Evolutionary conservation across 2,329 filamentous ascomycete species (phyloP), one percentile per base, ranked within the genome.

Genomic region (Diaporthe vexans): DNA sequence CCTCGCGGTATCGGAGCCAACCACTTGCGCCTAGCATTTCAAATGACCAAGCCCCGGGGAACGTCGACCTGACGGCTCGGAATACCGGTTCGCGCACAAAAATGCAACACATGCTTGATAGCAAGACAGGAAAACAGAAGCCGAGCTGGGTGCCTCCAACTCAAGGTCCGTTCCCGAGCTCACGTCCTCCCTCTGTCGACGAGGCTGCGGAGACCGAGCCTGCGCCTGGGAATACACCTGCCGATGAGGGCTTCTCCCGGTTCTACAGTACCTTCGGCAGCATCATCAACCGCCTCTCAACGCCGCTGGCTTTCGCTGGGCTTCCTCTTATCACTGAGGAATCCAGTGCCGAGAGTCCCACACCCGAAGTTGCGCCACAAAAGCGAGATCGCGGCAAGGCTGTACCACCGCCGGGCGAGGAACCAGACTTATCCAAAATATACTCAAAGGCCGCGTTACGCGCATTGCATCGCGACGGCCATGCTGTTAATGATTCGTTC

Each of bases 211-310:
- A 79, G 2, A 79, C 79, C n/a, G 81, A 84, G 63, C 37, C 77
- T 4, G 43, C 77, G 52, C 40, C 46, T 65, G 72, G 9, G 59
- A 73, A 74, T n/a, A 61, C 73, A 3, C 77, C 79, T 3, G 85
- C 83, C 78, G 94, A 97, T 43, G 95, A 96, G 73, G 93, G 94
- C 8, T 99, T 98, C 81, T 91, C 94, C 9, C 91, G 92, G 71
- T 99, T 98, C 84, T 99, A 98, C 84, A 95, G 90, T 74, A 95
- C 95, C 1, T 98, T 98, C 79, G 95, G 95, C 72, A 94, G 90
- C 71, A 90, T 98, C 63, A 94, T 98, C 80, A 97, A 95, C 76
- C 94, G 93, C 78, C 90, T 98, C 17, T 97, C 96, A 0, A 95
- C 95, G 0, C 95, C 95, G 1, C 87, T 99, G 40, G 96, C 95